Percentiles rank a stretch among this genome's conserved stretches.
Evolutionary conservation across 2,329 filamentous ascomycete species (phyloP).

Genomic region (Neopestalotiopsis clavispora): DNA sequence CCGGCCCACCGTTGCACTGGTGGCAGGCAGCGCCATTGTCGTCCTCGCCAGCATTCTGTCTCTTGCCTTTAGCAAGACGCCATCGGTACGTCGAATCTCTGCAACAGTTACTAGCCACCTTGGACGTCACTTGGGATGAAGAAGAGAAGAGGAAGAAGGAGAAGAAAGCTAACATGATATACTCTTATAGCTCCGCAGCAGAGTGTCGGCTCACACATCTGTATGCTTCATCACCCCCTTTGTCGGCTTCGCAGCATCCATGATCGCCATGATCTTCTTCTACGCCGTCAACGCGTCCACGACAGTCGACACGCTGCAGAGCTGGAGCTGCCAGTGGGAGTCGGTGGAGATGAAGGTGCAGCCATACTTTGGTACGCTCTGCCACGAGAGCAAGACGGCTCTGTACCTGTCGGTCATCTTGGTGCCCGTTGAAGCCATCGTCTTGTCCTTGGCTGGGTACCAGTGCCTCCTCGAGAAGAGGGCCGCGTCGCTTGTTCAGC

Average conservation of each 20-base stretch:
- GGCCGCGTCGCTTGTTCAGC: slow-evolving; percentile 34
- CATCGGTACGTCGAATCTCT: slow-evolving; percentile 47
- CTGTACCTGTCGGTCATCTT: slow-evolving; percentile 60
- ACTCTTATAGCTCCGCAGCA: slow-evolving; percentile 43
- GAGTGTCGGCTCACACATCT: slow-evolving; percentile 38
- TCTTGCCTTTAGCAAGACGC: slow-evolving; percentile 53
- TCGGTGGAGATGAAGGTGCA: slow-evolving; percentile 54
- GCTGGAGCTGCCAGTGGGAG: slow-evolving; percentile 68
- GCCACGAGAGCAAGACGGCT: slow-evolving; percentile 58
- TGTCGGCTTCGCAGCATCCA: slow-evolving; percentile 48
- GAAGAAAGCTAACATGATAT: neutral
- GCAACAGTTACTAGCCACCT: neutral
- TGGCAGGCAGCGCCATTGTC: slow-evolving; percentile 56
- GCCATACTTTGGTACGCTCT: slow-evolving; percentile 62
- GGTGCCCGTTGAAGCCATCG: slow-evolving; percentile 59
- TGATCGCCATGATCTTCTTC: slow-evolving; percentile 61
- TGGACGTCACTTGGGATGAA: too few species aligned
- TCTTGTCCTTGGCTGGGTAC: slow-evolving; percentile 51
- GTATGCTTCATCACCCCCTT: slow-evolving; percentile 45
- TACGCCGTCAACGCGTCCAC: slow-evolving; percentile 60
- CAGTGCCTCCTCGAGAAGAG: slow-evolving; percentile 52
- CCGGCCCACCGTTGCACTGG: slow-evolving; percentile 59
- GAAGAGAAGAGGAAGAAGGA: too few species aligned
- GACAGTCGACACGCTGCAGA: slow-evolving; percentile 59
- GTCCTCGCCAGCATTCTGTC: slow-evolving; percentile 52